Conservation (phyloP, 768 basidiomycete genomes). For the Boletus pseudopeckii region DNA sequence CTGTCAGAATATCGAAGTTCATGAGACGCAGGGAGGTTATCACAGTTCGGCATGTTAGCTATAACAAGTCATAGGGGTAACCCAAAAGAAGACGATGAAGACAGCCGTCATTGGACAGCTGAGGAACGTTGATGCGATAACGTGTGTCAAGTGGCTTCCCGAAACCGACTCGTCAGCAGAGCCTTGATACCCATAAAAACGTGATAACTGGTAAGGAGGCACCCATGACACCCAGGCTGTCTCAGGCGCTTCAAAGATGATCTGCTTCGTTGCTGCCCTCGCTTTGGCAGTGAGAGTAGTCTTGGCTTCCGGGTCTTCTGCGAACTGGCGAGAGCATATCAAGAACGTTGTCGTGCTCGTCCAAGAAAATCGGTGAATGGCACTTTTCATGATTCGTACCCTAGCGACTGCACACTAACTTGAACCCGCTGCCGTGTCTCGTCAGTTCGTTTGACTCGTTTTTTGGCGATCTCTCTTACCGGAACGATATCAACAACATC, state of each 20-base stretch:
- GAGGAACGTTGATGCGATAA: slow-evolving; percentile 11
- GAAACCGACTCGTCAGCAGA: not conserved
- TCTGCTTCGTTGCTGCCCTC: slow-evolving; percentile 5
- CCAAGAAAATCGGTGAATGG: slow-evolving; percentile 24
- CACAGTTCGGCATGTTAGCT: too few species aligned
- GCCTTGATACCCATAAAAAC: slow-evolving; percentile 10
- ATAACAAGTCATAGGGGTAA: not conserved
- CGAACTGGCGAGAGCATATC: slow-evolving; percentile 22
- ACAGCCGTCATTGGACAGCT: slow-evolving; percentile 6
- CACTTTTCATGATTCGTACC: not conserved
- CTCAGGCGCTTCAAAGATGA: slow-evolving; percentile 5
- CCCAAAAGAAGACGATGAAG: not conserved
- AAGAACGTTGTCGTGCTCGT: slow-evolving; percentile 28
- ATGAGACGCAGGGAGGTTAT: too few species aligned
- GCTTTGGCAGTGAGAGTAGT: not conserved
- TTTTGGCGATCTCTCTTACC: slow-evolving; percentile 28
- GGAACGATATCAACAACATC: slow-evolving; percentile 22
- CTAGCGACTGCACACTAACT: not conserved
- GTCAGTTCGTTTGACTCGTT: slow-evolving; percentile 24
- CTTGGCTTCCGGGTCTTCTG: not conserved
- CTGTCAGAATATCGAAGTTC: too few species aligned
- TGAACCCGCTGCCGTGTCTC: not conserved
- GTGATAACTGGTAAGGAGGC: not conserved
- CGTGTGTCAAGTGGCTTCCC: too few species aligned
- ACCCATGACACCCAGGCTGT: not conserved